phyloP scores from a whole-genome alignment of 108 stramenopile species.

The Stephanodiscus triporus region DNA sequence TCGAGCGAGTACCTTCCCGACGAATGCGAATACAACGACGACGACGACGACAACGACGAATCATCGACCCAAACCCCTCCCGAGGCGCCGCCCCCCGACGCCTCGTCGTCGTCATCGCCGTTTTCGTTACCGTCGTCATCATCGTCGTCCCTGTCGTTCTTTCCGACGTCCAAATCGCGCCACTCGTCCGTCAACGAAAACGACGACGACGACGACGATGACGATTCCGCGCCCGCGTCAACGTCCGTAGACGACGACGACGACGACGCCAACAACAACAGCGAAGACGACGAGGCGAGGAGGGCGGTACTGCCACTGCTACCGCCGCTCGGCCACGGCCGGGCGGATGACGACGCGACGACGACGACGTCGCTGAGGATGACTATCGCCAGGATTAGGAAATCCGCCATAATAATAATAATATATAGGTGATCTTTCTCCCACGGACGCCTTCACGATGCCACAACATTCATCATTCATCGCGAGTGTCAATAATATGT shows the following conservation, averaged over 20 bases:
- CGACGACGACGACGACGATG: constrained; percentile 3
- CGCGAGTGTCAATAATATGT: too few relatives aligned
- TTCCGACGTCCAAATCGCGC: constrained; percentile 19
- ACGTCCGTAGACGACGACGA: neutral
- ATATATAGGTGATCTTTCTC: too few relatives aligned
- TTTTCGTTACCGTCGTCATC: too few relatives aligned
- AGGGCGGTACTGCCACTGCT: too few relatives aligned
- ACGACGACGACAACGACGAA: too few relatives aligned
- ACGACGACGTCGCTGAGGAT: neutral
- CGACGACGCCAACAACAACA: neutral
- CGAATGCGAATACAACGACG: too few relatives aligned
- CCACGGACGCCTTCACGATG: too few relatives aligned
- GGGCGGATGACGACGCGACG: neutral
- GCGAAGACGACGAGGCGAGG: neutral
- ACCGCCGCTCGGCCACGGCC: neutral
- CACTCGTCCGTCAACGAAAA: constrained; percentile 14
- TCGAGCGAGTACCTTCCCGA: neutral
- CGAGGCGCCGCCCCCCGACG: too few relatives aligned
- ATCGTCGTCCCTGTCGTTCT: too few relatives aligned
- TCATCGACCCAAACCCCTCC: too few relatives aligned
- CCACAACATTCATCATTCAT: too few relatives aligned
- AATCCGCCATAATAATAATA: neutral
- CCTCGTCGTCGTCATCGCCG: too few relatives aligned
- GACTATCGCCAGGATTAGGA: neutral
- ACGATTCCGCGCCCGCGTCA: neutral